Evolutionary conservation across 345 rosid genomes (phyloP).

Genomic region (Hibiscus syriacus): DNA sequence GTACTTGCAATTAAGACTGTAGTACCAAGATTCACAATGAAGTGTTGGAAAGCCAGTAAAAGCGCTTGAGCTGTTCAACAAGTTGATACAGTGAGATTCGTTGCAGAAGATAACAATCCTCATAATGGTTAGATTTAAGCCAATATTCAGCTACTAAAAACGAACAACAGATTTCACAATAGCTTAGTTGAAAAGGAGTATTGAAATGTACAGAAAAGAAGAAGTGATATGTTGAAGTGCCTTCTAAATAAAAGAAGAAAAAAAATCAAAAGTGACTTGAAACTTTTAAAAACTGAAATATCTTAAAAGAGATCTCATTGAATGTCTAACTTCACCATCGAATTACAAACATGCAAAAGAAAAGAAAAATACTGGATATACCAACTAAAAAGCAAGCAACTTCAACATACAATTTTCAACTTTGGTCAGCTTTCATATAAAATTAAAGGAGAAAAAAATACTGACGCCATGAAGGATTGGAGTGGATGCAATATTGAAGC

Average conservation of each 20-base stretch:
- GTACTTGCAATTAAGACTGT: conserved; percentile 54
- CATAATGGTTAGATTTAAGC: not conserved
- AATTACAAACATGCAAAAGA: conserved; percentile 15
- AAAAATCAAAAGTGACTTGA: conserved; percentile 1
- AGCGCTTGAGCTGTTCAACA: conserved; percentile 54
- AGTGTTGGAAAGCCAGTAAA: conserved; percentile 88
- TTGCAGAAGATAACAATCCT: conserved; percentile 1
- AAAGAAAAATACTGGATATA: conserved; percentile 8
- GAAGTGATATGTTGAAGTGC: not conserved
- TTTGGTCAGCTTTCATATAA: conserved; percentile 10
- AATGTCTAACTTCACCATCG: not conserved
- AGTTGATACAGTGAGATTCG: conserved; percentile 1
- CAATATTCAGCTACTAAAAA: not conserved
- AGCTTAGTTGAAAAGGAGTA: not conserved
- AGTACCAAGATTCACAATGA: conserved; percentile 87
- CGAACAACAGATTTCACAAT: not conserved
- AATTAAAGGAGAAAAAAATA: conserved; percentile 24
- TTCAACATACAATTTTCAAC: conserved; percentile 19
- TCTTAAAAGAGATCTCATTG: not conserved
- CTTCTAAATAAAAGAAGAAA: conserved; percentile 1
- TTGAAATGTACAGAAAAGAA: not conserved
- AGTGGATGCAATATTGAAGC: conserved; percentile 95
- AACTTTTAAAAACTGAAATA: not conserved
- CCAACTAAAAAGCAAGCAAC: conserved; percentile 16
- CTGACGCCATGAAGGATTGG: conserved; percentile 97